These are phyloP conservation scores for Ceratobasidium sp. DNA, from an alignment of 1,284 basidiomycete species.

Conservation along the genomic window DNA sequence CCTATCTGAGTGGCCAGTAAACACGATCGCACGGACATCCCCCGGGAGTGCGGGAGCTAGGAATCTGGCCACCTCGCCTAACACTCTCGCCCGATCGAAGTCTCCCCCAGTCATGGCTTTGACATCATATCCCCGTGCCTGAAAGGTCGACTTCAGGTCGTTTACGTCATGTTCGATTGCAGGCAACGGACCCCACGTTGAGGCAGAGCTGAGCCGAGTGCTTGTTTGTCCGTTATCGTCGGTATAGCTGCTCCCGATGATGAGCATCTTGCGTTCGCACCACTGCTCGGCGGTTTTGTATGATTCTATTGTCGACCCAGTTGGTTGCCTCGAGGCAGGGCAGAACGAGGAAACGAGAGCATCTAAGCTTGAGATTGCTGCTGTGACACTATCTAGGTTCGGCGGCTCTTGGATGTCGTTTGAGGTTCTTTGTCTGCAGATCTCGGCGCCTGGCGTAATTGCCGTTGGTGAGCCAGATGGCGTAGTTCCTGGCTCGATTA, in stretches of 20 bases:
- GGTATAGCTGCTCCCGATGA: constrained; percentile 28
- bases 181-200: neutral
- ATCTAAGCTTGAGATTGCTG: neutral
- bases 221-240: neutral
- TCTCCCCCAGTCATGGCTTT: neutral
- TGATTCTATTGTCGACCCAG: neutral
- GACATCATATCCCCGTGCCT: constrained; percentile 1
- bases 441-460: neutral
- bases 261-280: constrained; percentile 22
- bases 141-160: constrained; percentile 12
- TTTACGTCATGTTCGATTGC: constrained; percentile 16
- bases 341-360: neutral
- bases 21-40: constrained; percentile 34
- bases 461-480: constrained; percentile 3
- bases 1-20: constrained; percentile 14
- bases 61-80: constrained; percentile 11
- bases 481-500: constrained; percentile 1
- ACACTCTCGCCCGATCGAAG: neutral
- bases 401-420: neutral
- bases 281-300: constrained; percentile 8
- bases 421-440: neutral
- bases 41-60: constrained; percentile 10
- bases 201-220: neutral
- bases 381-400: neutral
- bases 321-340: neutral